These are phyloP conservation scores for Arthroderma sp. DNA, from an alignment of 2,329 filamentous ascomycete species.

Conservation along the genomic window DNA sequence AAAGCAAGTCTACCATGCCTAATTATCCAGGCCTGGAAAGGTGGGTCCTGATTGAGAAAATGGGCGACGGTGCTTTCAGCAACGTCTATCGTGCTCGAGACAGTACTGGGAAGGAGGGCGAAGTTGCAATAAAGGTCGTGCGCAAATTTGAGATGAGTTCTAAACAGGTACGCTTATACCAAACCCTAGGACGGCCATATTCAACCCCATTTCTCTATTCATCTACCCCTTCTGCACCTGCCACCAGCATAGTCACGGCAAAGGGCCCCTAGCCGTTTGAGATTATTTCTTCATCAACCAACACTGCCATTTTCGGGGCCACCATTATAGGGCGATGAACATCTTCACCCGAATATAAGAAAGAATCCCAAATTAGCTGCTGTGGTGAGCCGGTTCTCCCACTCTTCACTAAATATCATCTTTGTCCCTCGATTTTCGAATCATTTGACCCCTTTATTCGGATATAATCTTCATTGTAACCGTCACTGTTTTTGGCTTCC, in stretches of 20 bases:
- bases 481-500: neutral
- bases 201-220: constrained; percentile 19
- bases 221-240: neutral
- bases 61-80: constrained; percentile 98
- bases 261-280: too few species aligned
- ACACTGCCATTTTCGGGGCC: constrained; percentile 27
- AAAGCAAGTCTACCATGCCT: constrained; percentile 72
- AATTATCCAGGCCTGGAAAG: constrained; percentile 72
- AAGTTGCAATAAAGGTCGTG: constrained; percentile 97
- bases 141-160: constrained; percentile 99
- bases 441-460: constrained; percentile 12
- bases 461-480: neutral
- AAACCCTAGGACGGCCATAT: constrained; percentile 12
- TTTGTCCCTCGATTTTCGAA: neutral
- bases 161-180: constrained; percentile 67
- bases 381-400: constrained; percentile 58
- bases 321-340: constrained; percentile 61
- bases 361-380: constrained; percentile 66
- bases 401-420: constrained; percentile 3
- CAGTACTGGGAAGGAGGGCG: constrained; percentile 52
- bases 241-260: neutral
- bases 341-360: constrained; percentile 93
- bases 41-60: constrained; percentile 84
- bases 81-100: constrained; percentile 91
- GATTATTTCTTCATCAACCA: constrained; percentile 30